These are phyloP conservation scores for Xylaria nigripes DNA, from an alignment of 495 filamentous ascomycete genomes.

Conservation along the genomic window DNA sequence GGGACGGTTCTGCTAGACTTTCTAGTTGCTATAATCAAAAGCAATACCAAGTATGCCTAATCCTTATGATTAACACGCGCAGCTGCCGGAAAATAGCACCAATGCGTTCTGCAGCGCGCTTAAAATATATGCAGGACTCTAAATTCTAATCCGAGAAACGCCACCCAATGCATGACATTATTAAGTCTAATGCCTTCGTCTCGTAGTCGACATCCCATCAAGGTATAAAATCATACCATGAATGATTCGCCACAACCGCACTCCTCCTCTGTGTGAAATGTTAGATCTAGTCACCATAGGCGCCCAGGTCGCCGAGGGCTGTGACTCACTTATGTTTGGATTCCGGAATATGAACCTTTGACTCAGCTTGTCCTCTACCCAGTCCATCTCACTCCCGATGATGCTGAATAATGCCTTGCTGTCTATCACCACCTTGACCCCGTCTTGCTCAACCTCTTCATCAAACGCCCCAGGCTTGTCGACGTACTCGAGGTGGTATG, in stretches of 20 bases:
- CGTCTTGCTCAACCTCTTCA: slow-evolving; percentile 90
- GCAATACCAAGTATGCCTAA: background rate
- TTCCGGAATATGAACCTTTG: slow-evolving; percentile 89
- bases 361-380: slow-evolving; percentile 90
- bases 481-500: slow-evolving; percentile 95
- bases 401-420: slow-evolving; percentile 96
- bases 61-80: too few species aligned
- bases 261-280: slow-evolving; percentile 64
- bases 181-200: background rate
- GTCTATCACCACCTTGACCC: slow-evolving; percentile 91
- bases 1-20: background rate
- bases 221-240: slow-evolving; percentile 55
- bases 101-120: background rate
- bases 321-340: slow-evolving; percentile 88
- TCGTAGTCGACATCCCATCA: background rate
- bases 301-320: background rate
- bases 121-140: background rate
- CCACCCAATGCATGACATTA: slow-evolving; percentile 9
- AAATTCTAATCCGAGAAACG: slow-evolving; percentile 5
- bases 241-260: slow-evolving; percentile 98
- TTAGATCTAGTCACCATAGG: background rate
- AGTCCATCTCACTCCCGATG: slow-evolving; percentile 99
- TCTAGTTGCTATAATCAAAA: slow-evolving; percentile 1
- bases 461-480: slow-evolving; percentile 82
- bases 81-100: too few species aligned